These are phyloP conservation scores for Cladophialophora psammophila DNA, from an alignment of 2,329 filamentous ascomycete genomes.

Conservation along the genomic window DNA sequence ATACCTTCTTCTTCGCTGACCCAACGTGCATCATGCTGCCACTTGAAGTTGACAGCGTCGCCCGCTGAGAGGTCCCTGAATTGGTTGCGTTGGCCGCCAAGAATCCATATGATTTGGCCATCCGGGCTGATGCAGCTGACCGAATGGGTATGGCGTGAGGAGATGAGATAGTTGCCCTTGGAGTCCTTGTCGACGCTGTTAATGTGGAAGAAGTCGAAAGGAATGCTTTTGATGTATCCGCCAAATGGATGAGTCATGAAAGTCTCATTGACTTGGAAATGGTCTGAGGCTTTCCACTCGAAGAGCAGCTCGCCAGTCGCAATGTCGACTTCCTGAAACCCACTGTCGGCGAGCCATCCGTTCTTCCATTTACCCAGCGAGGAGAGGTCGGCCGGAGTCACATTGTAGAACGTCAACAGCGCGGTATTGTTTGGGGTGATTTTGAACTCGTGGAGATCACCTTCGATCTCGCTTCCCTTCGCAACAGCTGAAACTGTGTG, in stretches of 20 bases:
- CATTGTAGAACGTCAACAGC: slow-evolving; percentile 35
- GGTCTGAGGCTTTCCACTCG: slow-evolving; percentile 57
- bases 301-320: slow-evolving; percentile 54
- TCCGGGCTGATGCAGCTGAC: slow-evolving; percentile 54
- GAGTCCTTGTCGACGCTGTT: slow-evolving; percentile 61
- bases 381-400: slow-evolving; percentile 29
- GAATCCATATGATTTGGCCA: slow-evolving; percentile 55
- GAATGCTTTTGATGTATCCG: slow-evolving; percentile 27
- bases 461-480: slow-evolving; percentile 33
- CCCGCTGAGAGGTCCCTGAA: slow-evolving; percentile 53
- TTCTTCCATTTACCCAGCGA: slow-evolving; percentile 42
- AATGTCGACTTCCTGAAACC: slow-evolving; percentile 58
- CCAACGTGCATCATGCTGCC: slow-evolving; percentile 63
- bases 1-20: slow-evolving; percentile 41
- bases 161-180: slow-evolving; percentile 55
- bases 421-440: slow-evolving; percentile 35
- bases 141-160: slow-evolving; percentile 51
- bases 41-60: slow-evolving; percentile 56
- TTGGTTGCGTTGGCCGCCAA: slow-evolving; percentile 57
- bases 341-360: slow-evolving; percentile 52
- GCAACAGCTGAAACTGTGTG: slow-evolving; percentile 28
- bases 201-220: slow-evolving; percentile 65
- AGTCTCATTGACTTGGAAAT: slow-evolving; percentile 45
- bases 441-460: slow-evolving; percentile 38
- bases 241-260: slow-evolving; percentile 31